These are phyloP conservation scores for Blastobotrys malaysiensis DNA, from an alignment of 1,139 yeast species.

Conservation along the genomic window DNA sequence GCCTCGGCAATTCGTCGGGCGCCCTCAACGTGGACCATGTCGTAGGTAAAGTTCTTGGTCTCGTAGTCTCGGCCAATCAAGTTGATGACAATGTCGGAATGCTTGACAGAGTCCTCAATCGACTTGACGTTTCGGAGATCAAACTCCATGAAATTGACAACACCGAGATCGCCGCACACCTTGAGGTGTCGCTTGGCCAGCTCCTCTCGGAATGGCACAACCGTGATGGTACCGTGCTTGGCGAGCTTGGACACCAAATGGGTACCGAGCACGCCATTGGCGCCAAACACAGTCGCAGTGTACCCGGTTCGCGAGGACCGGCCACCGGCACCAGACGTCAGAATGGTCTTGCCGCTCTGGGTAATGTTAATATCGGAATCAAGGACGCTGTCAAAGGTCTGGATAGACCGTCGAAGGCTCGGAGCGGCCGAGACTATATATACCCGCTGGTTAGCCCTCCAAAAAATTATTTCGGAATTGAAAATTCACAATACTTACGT, in stretches of 20 bases:
- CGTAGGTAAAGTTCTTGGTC: slow-evolving; percentile 77
- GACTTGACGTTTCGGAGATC: slow-evolving; percentile 75
- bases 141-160: slow-evolving; percentile 76
- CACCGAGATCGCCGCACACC: slow-evolving; percentile 83
- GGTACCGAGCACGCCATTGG: slow-evolving; percentile 74
- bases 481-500: not conserved
- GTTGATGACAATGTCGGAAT: slow-evolving; percentile 79
- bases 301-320: slow-evolving; percentile 82
- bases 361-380: slow-evolving; percentile 69
- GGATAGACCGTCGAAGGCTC: slow-evolving; percentile 19
- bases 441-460: not conserved
- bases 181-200: slow-evolving; percentile 74
- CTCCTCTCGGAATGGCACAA: slow-evolving; percentile 78
- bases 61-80: slow-evolving; percentile 72
- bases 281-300: slow-evolving; percentile 87
- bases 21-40: slow-evolving; percentile 76
- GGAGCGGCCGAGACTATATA: not conserved
- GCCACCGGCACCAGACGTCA: slow-evolving; percentile 72
- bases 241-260: slow-evolving; percentile 68
- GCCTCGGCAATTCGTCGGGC: slow-evolving; percentile 75
- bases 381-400: slow-evolving; percentile 33
- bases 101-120: slow-evolving; percentile 71
- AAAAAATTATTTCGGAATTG: no score
- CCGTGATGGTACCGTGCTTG: slow-evolving; percentile 71
- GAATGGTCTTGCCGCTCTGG: slow-evolving; percentile 65